Base-by-base conservation (phyloP, 2,329 filamentous ascomycete genomes). In the Colletotrichum sublineola region DNA sequence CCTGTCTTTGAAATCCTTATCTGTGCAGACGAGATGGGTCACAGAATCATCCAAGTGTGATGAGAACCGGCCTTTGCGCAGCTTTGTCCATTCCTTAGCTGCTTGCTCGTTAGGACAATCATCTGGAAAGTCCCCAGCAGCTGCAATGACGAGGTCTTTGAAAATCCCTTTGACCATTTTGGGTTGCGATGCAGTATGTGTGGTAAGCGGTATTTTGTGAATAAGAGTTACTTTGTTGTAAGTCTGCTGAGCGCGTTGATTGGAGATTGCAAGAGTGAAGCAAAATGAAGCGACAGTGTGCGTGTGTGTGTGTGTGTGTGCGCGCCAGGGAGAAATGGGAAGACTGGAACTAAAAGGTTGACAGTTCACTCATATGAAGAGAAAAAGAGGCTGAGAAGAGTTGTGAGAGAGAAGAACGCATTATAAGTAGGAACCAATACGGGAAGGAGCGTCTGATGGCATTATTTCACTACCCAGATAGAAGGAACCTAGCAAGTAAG, bases 21-120 rank as follows among this genome's bases (percentile, higher is more conserved):
- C 83, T 0, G 89, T 90, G 66, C 90, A 89, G 31, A 97, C 86
- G 0, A 97, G 82, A 80, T 97, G 94, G 0, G 94, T 97, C 12
- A 92, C 89, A 0, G 83, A 77, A 0, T 84, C 79, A 36, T 84
- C 84, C 24, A 94, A 81, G 0, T 84, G 81, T 1, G 83, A 79
- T 0, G 83, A 81, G 78, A 90, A 92, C 1, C 69, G 80, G 1
- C 93, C 94, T 8, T 89, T 90, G 70, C 92, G 89, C 5, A 84
- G 78, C 5, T 83, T 82, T 12, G 94, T 86, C 93, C 94, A 97
- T 53, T 93, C 88, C 1, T 87, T 84, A 2, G 86, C 81, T 1
- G 83, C 84, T 73, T 84, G 82, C 20, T 82, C 79, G 1, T 81
- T 82, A 0, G 86, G 85, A n/a, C 24, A 55, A 44, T 55, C 62